Conservation (phyloP, 805 yeast genomes). For the Saturnispora besseyi region DNA sequence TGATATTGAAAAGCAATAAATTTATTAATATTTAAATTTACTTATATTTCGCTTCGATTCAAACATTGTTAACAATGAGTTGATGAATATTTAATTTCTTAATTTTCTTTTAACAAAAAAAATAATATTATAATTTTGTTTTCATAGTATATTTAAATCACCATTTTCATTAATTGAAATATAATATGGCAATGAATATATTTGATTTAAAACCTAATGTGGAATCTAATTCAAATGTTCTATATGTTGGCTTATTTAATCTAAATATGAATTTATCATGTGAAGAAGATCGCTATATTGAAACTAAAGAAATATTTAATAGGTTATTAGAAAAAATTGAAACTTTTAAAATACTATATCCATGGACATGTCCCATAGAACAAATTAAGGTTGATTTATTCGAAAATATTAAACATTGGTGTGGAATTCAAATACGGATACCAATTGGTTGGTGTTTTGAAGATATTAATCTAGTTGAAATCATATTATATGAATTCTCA, state of each 20-base stretch:
- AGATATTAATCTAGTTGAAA: conserved; percentile 39
- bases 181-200: not conserved
- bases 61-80: no score
- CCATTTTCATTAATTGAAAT: no score
- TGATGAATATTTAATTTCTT: no score
- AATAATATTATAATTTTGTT: no score
- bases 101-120: no score
- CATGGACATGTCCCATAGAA: conserved; percentile 32
- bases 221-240: not conserved
- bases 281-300: conserved; percentile 1
- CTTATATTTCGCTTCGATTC: no score
- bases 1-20: not conserved
- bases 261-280: not conserved
- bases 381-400: conserved; percentile 21
- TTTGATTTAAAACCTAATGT: conserved; percentile 1
- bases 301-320: not conserved
- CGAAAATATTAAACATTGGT: conserved; percentile 17
- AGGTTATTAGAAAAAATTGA: conserved; percentile 15
- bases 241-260: conserved; percentile 1
- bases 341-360: conserved; percentile 32
- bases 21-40: no score
- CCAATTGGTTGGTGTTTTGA: conserved; percentile 34
- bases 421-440: conserved; percentile 30
- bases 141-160: no score
- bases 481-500: conserved; percentile 31